These are phyloP conservation scores for Salix brachista DNA, from an alignment of 345 rosid species.

Conservation along the genomic window DNA sequence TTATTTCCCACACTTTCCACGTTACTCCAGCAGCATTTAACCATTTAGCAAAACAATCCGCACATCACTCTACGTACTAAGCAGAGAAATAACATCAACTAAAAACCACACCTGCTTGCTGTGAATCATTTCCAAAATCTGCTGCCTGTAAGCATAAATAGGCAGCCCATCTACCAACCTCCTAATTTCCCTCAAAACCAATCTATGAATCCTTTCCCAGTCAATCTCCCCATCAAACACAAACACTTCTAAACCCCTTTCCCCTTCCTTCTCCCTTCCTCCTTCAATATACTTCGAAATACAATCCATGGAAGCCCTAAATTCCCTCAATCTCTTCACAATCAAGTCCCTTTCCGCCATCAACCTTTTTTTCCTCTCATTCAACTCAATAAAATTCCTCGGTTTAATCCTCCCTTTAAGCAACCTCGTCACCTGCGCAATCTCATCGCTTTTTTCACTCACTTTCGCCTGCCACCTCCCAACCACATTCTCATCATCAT, in stretches of 20 bases:
- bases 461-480: too few relatives aligned
- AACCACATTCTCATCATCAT: too few relatives aligned
- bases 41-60: too few relatives aligned
- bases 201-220: constrained; percentile 50
- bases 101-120: constrained; percentile 41
- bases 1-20: too few relatives aligned
- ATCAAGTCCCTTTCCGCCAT: constrained; percentile 35
- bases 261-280: background rate
- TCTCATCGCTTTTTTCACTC: constrained; percentile 33
- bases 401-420: background rate
- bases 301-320: constrained; percentile 44
- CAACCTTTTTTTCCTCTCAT: constrained; percentile 30
- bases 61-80: too few relatives aligned
- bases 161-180: constrained; percentile 75
- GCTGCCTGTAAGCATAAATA: constrained; percentile 49
- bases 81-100: too few relatives aligned
- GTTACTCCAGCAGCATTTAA: too few relatives aligned
- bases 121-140: constrained; percentile 37
- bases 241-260: constrained; percentile 31
- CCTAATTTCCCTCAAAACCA: constrained; percentile 65
- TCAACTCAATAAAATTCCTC: background rate
- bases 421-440: constrained; percentile 13
- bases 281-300: constrained; percentile 42
- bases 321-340: constrained; percentile 48
- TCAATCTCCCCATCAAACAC: constrained; percentile 25